Evolutionary conservation across 345 rosid genomes (phyloP).

Genomic region (Gossypium anomalum): DNA sequence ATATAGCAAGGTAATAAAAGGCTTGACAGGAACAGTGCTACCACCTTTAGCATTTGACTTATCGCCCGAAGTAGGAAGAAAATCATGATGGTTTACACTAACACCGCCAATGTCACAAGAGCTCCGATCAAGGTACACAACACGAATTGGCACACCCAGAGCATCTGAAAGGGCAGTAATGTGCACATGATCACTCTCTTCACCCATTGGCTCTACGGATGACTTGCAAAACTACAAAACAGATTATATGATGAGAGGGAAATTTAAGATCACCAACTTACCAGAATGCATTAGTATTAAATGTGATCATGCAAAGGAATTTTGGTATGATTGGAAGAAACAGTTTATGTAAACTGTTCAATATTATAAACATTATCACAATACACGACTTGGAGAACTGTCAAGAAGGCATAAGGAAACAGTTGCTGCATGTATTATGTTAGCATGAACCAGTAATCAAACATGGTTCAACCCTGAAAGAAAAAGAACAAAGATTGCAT

Average conservation of each 20-base stretch:
- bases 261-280: background rate
- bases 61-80: constrained; percentile 43
- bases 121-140: constrained; percentile 93
- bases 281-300: background rate
- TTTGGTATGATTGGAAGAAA: background rate
- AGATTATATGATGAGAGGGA: constrained; percentile 11
- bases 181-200: constrained; percentile 98
- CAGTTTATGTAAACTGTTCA: background rate
- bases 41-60: constrained; percentile 29
- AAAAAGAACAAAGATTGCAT: background rate
- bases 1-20: constrained; percentile 82
- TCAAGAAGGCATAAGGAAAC: background rate
- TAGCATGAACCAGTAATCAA: background rate
- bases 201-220: constrained; percentile 99
- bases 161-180: constrained; percentile 94
- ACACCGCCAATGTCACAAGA: constrained; percentile 70
- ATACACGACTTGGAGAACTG: background rate
- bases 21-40: constrained; percentile 35
- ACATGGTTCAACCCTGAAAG: background rate
- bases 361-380: background rate
- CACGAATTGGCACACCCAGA: constrained; percentile 84
- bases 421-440: background rate
- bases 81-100: constrained; percentile 89
- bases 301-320: background rate
- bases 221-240: constrained; percentile 85